Evolutionary conservation across 768 basidiomycete genomes (phyloP), one percentile per base, ranked within the genome.

Genomic region (Brasilioporus rufonigricans): DNA sequence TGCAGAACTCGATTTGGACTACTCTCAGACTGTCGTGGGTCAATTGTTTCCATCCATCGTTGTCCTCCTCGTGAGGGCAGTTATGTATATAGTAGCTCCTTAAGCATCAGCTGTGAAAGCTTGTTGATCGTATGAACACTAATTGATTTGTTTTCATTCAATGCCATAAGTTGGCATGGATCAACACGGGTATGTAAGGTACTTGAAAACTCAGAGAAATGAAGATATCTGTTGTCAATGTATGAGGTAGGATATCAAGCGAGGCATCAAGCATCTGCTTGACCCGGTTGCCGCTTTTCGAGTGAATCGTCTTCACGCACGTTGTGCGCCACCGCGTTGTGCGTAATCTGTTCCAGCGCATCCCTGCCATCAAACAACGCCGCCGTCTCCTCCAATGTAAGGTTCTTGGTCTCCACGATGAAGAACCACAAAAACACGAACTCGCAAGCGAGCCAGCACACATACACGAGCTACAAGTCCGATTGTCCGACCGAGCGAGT

Each of bases 361-460:
- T 82, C 80, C 12, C 84, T 80, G 36, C 87, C 88, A 61, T 91
- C 89, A 75, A 91, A 91, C 50, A 91, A 68, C 35, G 80, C 85
- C 9, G 88, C 85, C n/a, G 89, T 90, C 75, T 91, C 89, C 68
- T 91, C 89, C 59, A 91, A 79, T 14, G 87, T 82, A 56, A 79
- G 81, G 69, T 80, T 78, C 75, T 81, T 86, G 56, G 87, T 89
- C 77, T 91, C 87, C 54, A 88, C 68, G 65, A 87, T 66, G 70
- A 78, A 89, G 75, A 85, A 74, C 75, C 79, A 89, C 64, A 81
- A 66, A 76, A 82, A 90, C 44, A 80, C 75, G 51, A 77, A 69
- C 74, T 91, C 87, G 67, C 81, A 82, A 39, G 72, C 76, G 62
- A 90, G 77, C 85, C 86, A 90, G 67, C 74, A 77, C 67, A 82